Evolutionary conservation across 75 land plant species (phyloP).

Genomic region (Isoetes taiwanensis): DNA sequence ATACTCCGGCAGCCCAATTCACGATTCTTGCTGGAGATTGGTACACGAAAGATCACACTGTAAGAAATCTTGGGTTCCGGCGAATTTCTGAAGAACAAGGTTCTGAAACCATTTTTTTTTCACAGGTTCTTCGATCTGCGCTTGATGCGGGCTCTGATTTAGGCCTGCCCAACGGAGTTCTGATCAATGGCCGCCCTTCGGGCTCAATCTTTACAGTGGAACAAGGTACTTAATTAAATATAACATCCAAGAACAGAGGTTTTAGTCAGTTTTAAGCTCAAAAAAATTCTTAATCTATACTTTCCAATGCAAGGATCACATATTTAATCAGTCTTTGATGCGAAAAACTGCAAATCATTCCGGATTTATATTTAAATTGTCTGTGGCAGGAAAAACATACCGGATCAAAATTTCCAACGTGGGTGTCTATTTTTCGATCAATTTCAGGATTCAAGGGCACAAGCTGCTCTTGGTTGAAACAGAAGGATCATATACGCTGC

Average conservation of each 20-base stretch:
- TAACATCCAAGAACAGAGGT: slow-evolving; percentile 35
- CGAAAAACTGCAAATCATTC: too few relatives aligned
- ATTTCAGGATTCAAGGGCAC: slow-evolving; percentile 80
- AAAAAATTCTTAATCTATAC: background rate
- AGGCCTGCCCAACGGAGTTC: slow-evolving; percentile 69
- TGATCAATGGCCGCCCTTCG: slow-evolving; percentile 52
- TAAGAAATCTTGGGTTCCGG: too few relatives aligned
- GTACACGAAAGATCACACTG: too few relatives aligned
- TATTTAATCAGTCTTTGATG: too few relatives aligned
- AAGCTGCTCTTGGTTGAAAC: slow-evolving; percentile 64
- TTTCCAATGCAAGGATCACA: background rate
- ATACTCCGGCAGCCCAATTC: slow-evolving; percentile 54
- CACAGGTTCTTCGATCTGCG: slow-evolving; percentile 37
- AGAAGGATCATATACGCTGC: slow-evolving; percentile 77
- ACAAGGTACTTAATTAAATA: slow-evolving; percentile 13
- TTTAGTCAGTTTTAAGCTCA: slow-evolving; percentile 32
- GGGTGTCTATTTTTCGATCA: slow-evolving; percentile 49
- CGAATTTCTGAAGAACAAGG: background rate
- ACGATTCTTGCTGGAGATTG: slow-evolving; percentile 68
- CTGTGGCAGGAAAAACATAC: slow-evolving; percentile 63
- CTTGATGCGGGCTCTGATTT: slow-evolving; percentile 51
- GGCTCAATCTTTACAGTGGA: background rate
- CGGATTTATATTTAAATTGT: too few relatives aligned
- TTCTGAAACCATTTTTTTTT: too few relatives aligned
- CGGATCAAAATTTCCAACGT: slow-evolving; percentile 71